phyloP scores from a whole-genome alignment of 768 basidiomycete genomes.

The Rhizopogon roseolus region DNA sequence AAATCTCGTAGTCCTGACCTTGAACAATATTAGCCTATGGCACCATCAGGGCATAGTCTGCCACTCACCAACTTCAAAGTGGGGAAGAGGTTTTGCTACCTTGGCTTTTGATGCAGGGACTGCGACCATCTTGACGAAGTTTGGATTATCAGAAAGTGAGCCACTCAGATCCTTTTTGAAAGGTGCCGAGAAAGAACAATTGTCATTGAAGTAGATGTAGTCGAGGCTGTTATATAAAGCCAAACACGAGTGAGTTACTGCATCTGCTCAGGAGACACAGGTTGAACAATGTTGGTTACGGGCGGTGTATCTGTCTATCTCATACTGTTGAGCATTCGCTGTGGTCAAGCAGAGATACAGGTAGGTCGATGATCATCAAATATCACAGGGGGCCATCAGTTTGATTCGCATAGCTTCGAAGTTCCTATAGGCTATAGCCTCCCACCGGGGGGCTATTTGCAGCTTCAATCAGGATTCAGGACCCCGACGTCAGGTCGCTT shows the following conservation, averaged over 20 bases:
- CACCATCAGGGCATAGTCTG: not conserved
- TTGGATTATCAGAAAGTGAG: not conserved
- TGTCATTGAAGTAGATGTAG: not conserved
- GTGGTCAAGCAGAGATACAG: not conserved
- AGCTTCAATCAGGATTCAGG: no score
- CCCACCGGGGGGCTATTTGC: no score
- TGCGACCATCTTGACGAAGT: constrained; percentile 1
- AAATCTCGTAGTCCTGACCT: constrained; percentile 72
- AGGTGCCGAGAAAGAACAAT: not conserved
- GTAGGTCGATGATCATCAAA: not conserved
- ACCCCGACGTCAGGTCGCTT: no score
- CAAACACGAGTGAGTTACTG: no score
- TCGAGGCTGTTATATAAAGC: not conserved
- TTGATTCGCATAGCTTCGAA: no score
- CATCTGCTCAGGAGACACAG: not conserved
- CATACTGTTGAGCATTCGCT: not conserved
- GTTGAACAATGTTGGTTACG: constrained; percentile 3
- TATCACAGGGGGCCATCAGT: not conserved
- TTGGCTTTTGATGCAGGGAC: constrained; percentile 27
- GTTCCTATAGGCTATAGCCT: no score
- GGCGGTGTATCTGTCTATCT: constrained; percentile 3
- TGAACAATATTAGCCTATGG: constrained; percentile 6
- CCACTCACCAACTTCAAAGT: constrained; percentile 62
- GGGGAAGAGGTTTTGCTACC: constrained; percentile 60
- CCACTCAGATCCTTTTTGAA: no score